Base-by-base conservation (phyloP, 148 eudicot species). In the Chenopodium suecicum region DNA sequence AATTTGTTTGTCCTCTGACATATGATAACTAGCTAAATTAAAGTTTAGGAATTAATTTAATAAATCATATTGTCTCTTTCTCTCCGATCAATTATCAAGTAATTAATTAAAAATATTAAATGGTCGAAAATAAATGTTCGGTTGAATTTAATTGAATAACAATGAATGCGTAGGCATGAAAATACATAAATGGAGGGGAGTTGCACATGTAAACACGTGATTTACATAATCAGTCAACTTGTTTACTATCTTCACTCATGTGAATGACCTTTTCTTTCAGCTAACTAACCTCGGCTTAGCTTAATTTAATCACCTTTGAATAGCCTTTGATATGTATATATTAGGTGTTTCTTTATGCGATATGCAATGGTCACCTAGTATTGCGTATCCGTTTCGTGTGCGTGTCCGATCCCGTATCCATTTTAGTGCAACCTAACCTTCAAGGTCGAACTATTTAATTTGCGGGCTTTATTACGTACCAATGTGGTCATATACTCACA, bases 161-260 rank as follows among this genome's bases (percentile, higher is more conserved):
- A 20, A 1, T 7, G 1, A 70, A 70, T 34, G 73, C 73, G 73
- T 32, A 77, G 70, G 64, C 78, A 79, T 65, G 76, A 58, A 65
- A 48, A 7, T 19, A 13, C 4, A 25, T 56, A 68, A 27, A 77
- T 54, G 31, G 25, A 20, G 73, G 52, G 65, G 65, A 54, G 27
- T 37, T 75, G 84, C 85, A 86, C 88, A 86, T 86, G 85, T 80
- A 37, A 71, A 29, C 88, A 86, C 83, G 88, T 86, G 85, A 83
- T 66, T 54, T 70, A 22, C 76, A 71, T 79, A 14, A 74, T 25
- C n/a, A 83, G 56, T 71, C 73, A 58, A 52, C 54, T 62, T 47
- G 44, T 34, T 13, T 32, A 44, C 67, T 71, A 27, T 47, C 70
- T 29, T 67, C 70, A 17, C 44, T 79, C 85, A 83, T 79, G 85